These are phyloP conservation scores for Phytophthora melonis DNA, from an alignment of 352 stramenopile species.

Conservation along the genomic window DNA sequence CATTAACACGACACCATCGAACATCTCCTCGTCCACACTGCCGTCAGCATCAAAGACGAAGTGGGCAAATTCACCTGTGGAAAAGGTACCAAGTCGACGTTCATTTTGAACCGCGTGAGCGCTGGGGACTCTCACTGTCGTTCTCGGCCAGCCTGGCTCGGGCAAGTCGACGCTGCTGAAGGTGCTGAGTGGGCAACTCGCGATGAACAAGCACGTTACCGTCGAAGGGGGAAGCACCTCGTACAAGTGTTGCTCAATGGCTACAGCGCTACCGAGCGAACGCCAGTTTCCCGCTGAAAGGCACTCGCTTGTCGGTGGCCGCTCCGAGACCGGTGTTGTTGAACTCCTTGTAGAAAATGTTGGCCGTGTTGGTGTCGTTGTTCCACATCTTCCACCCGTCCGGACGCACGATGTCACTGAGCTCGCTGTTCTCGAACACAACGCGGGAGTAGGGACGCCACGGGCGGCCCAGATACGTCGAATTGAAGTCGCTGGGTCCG, in stretches of 20 bases:
- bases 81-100: neutral
- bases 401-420: neutral
- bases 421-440: too few species aligned
- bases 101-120: conserved; percentile 27
- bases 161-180: conserved; percentile 51
- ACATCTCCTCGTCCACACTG: conserved; percentile 8
- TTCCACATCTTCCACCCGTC: neutral
- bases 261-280: neutral
- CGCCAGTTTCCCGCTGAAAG: conserved; percentile 8
- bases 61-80: too few species aligned
- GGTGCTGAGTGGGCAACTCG: conserved; percentile 43
- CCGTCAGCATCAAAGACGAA: conserved; percentile 34
- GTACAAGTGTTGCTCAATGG: conserved; percentile 38
- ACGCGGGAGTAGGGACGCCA: conserved; percentile 2
- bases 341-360: conserved; percentile 20
- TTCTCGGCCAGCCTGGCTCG: conserved; percentile 20
- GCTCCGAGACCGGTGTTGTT: conserved; percentile 14
- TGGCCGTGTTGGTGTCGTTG: too few species aligned
- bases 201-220: conserved; percentile 37
- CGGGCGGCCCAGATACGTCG: conserved; percentile 19
- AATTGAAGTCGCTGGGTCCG: conserved; percentile 2
- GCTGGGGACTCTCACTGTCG: conserved; percentile 30
- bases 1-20: neutral
- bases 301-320: conserved; percentile 1
- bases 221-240: conserved; percentile 32